phyloP scores from a whole-genome alignment of 164 flowering plant genomes.

The Buxus sempervirens region DNA sequence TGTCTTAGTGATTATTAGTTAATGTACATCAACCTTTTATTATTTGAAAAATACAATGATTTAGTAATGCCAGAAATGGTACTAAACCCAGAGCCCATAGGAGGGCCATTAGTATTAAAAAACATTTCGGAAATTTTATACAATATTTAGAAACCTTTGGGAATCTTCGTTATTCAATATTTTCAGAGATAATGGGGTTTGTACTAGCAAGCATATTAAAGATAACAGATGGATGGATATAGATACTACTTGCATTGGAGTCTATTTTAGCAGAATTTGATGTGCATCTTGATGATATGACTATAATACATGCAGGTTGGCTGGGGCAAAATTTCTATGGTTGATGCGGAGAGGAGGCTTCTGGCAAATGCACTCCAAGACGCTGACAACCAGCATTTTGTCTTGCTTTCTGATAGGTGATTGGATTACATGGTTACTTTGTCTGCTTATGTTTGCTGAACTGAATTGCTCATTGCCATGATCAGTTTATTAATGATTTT shows the following conservation, averaged over 20 bases:
- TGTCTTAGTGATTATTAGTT: not conserved
- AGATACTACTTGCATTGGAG: no score
- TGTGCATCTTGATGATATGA: not conserved
- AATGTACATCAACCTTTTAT: not conserved
- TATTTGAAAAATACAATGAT: not conserved
- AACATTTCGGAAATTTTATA: not conserved
- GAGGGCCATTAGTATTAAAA: not conserved
- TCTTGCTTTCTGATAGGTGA: conserved; percentile 93
- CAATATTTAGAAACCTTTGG: not conserved
- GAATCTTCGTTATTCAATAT: no score
- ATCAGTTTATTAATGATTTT: conserved; percentile 7
- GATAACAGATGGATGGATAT: no score
- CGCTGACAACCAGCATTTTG: conserved; percentile 83
- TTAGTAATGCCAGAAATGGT: not conserved
- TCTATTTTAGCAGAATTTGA: no score
- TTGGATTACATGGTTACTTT: conserved; percentile 2
- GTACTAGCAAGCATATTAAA: no score
- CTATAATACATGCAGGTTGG: conserved; percentile 49
- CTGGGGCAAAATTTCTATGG: conserved; percentile 96
- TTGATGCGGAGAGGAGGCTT: conserved; percentile 87
- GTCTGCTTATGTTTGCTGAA: not conserved
- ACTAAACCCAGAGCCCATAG: not conserved
- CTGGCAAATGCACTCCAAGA: conserved; percentile 77
- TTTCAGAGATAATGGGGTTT: no score
- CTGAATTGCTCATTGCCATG: conserved; percentile 1